Evolutionary conservation across 2,329 filamentous ascomycete species (phyloP).

Genomic region (Colletotrichum sp.): DNA sequence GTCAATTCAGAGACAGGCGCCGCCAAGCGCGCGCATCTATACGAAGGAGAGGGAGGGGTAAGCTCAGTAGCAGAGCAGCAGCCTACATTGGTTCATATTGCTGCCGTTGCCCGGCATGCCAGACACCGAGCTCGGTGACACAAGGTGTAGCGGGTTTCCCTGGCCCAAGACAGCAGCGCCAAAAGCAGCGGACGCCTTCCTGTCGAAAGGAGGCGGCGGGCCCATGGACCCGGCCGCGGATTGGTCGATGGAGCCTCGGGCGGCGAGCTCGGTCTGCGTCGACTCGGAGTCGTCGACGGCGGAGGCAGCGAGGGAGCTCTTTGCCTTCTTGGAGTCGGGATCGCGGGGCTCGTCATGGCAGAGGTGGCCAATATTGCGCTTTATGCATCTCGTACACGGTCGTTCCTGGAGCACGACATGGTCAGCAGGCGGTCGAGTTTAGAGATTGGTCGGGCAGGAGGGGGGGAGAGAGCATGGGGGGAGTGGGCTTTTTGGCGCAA

Average conservation of each 20-base stretch:
- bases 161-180: conserved; percentile 45
- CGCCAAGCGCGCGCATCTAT: background rate
- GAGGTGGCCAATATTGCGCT: conserved; percentile 96
- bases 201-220: conserved; percentile 51
- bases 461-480: background rate
- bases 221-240: conserved; percentile 57
- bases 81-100: conserved; percentile 79
- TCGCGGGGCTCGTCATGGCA: conserved; percentile 98
- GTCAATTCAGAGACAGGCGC: background rate
- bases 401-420: conserved; percentile 69
- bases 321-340: conserved; percentile 78
- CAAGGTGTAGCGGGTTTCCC: conserved; percentile 66
- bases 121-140: conserved; percentile 73
- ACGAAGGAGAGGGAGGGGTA: conserved; percentile 9
- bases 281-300: conserved; percentile 66
- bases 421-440: conserved; percentile 28
- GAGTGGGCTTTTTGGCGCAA: background rate
- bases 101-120: conserved; percentile 58
- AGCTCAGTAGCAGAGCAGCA: conserved; percentile 25
- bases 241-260: conserved; percentile 61
- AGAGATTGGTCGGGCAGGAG: background rate
- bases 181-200: conserved; percentile 10
- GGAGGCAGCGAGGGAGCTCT: conserved; percentile 64
- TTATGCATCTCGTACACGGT: conserved; percentile 96
- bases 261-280: conserved; percentile 50